Evolutionary conservation across 225 moss, liverwort and hornwort genomes (phyloP).

Genomic region (Anthoceros angustus): DNA sequence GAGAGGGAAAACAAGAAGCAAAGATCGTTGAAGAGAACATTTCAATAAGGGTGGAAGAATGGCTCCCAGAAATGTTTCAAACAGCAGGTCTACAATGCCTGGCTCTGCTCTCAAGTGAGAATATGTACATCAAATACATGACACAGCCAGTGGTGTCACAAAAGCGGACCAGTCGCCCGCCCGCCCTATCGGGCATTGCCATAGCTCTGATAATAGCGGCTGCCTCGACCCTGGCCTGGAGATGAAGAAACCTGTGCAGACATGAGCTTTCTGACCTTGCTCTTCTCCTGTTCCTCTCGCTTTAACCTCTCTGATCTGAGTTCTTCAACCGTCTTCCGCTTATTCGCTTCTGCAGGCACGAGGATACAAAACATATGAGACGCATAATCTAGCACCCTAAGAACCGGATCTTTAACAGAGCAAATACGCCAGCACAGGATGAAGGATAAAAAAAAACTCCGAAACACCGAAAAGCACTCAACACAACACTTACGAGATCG

Average conservation of each 20-base stretch:
- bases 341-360: constrained; percentile 18
- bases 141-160: too few species aligned
- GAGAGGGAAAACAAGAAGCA: too few species aligned
- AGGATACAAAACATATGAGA: constrained; percentile 3
- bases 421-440: not conserved
- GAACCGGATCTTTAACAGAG: constrained; percentile 2
- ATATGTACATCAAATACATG: too few species aligned
- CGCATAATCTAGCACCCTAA: constrained; percentile 5
- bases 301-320: constrained; percentile 67
- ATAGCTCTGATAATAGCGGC: not conserved
- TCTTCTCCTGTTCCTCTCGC: constrained; percentile 68
- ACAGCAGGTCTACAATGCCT: too few species aligned
- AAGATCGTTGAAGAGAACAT: too few species aligned
- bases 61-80: too few species aligned
- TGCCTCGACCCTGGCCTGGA: not conserved
- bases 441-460: too few species aligned
- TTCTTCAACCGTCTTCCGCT: constrained; percentile 52
- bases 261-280: constrained; percentile 44
- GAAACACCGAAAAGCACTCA: too few species aligned
- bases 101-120: too few species aligned
- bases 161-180: too few species aligned
- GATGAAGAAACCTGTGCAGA: constrained; percentile 14
- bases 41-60: too few species aligned
- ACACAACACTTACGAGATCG: constrained; percentile 15
- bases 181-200: not conserved